Base-by-base conservation (phyloP, 352 stramenopile genomes). In the Phytopythium kandeliae region DNA sequence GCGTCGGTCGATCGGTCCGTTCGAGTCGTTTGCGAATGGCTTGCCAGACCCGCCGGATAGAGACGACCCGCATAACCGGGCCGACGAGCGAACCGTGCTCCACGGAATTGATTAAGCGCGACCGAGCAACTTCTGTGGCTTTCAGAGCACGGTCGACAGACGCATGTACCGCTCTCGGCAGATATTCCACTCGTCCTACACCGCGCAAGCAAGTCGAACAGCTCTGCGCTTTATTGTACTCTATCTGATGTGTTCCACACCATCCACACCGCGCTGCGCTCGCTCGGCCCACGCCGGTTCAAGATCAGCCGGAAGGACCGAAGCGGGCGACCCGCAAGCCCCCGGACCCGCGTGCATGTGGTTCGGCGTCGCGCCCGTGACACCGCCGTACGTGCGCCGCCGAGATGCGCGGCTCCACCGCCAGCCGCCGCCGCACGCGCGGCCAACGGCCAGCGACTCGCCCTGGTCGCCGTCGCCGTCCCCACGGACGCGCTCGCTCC, bases 351-450 rank as follows among this genome's bases (percentile, higher is more conserved):
- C n/a, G n/a, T 12, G 1, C 15, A 88, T 88, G 77, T 88, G 77
- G 74, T 86, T 88, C 50, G 74, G 77, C 59, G 54, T 88, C 41
- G 77, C 77, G 21, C 77, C 77, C n/a, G 62, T 66, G 52, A 78
- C 69, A 25, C 69, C 71, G 10, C 66, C 64, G 21, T 67, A 68
- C 37, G 67, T 73, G 19, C 62, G 68, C 21, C 48, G 56, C 37
- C 52, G 54, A 22, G 54, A 45, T 4, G 62, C 63, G 26, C 54
- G 48, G 6, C 38, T 63, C 2, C 28, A 31, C n/a, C n/a, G n/a
- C n/a, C 44, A 52, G 31, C 17, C 9, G 1, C 56, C 25, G 13
- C 21, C 17, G 34, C 11, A n/a, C 28, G 28, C n/a, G 31, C 31
- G 2, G 31, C 31, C 19, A n/a, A n/a, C n/a, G n/a, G n/a, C n/a